These are phyloP conservation scores for Papiliotrema fonsecae DNA, from an alignment of 1,284 basidiomycete species.

Conservation along the genomic window DNA sequence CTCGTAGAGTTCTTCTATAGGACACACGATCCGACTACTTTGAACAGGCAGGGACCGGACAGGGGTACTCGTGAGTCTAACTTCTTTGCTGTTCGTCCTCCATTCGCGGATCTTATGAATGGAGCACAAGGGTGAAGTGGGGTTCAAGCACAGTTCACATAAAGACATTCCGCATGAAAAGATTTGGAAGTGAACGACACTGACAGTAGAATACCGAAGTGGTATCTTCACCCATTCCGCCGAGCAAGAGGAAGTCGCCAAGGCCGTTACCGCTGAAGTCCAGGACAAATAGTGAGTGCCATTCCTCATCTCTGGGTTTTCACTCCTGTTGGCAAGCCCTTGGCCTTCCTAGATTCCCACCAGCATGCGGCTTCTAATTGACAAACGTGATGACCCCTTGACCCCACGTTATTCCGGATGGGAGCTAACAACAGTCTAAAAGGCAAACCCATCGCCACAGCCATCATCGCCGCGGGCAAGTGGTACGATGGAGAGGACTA, in stretches of 20 bases:
- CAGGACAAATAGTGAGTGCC: conserved; percentile 65
- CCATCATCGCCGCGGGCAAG: conserved; percentile 59
- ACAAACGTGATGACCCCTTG: no score
- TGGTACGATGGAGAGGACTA: conserved; percentile 83
- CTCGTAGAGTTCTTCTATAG: conserved; percentile 92
- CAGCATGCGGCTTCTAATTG: no score
- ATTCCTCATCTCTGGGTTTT: no score
- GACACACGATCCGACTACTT: conserved; percentile 87
- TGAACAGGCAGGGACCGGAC: conserved; percentile 72
- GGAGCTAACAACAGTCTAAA: conserved; percentile 55
- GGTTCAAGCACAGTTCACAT: no score
- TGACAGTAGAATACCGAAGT: conserved; percentile 75
- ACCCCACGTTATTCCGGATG: no score
- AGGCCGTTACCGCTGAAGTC: conserved; percentile 75
- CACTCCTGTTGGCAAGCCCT: no score
- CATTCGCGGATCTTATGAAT: no score
- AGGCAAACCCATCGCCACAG: conserved; percentile 70
- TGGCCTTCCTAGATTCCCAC: no score
- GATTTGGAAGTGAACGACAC: background rate
- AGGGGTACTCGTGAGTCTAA: conserved; percentile 64
- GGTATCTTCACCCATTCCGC: conserved; percentile 78
- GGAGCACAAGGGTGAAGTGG: no score
- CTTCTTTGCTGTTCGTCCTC: no score
- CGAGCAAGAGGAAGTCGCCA: conserved; percentile 70
- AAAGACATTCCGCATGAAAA: no score